Conservation (phyloP, 176 grass and related monocot species). For the Neostapfia colusana region DNA sequence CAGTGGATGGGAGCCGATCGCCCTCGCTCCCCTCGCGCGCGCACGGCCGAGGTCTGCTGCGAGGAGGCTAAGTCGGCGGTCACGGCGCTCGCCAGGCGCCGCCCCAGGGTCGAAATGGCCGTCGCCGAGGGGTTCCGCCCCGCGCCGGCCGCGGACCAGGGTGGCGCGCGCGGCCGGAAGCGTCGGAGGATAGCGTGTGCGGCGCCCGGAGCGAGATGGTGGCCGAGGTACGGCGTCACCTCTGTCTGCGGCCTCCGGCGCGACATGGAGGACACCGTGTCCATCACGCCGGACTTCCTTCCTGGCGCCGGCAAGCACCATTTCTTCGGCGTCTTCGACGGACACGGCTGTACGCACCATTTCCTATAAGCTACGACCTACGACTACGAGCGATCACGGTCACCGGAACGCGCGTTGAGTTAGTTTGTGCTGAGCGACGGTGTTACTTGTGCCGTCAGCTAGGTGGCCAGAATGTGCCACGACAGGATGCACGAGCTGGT, state of each 20-base stretch:
- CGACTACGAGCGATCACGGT: neutral
- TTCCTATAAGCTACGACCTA: neutral
- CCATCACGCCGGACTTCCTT: constrained; percentile 51
- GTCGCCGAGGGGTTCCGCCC: neutral
- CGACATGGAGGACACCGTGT: constrained; percentile 67
- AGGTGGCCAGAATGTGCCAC: constrained; percentile 59
- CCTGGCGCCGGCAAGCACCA: constrained; percentile 39
- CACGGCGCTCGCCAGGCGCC: neutral
- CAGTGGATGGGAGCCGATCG: neutral
- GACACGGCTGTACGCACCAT: constrained; percentile 46
- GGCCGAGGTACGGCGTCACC: constrained; percentile 53
- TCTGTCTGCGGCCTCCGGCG: constrained; percentile 49
- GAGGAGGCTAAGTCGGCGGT: constrained; percentile 40
- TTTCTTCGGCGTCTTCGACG: constrained; percentile 67
- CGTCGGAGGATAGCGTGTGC: no score
- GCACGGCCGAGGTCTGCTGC: constrained; percentile 68
- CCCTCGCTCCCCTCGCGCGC: no score
- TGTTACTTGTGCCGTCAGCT: constrained; percentile 1
- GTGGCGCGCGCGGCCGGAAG: no score
- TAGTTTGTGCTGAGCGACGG: constrained; percentile 2
- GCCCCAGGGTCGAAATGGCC: neutral
- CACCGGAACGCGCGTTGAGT: neutral
- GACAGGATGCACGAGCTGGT: constrained; percentile 60
- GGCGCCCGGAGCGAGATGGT: no score
- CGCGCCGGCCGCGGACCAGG: neutral